These are phyloP conservation scores for Cymbopogon citratus DNA, from an alignment of 176 grass and related monocot genomes.

Conservation along the genomic window DNA sequence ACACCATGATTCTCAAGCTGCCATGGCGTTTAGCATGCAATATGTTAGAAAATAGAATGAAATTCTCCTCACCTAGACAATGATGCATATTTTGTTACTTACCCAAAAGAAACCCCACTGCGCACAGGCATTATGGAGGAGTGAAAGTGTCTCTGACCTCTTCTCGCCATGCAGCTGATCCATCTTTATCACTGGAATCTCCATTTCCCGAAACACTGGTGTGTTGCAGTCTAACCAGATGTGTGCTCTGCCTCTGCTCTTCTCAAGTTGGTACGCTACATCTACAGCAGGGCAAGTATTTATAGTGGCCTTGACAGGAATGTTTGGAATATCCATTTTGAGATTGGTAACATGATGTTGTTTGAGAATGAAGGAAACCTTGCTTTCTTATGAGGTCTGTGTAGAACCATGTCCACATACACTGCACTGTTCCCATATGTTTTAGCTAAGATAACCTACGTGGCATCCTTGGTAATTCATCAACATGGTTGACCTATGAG, in stretches of 20 bases:
- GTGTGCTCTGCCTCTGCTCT: neutral
- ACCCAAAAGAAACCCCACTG: constrained; percentile 73
- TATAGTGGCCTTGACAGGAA: constrained; percentile 34
- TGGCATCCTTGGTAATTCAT: constrained; percentile 30
- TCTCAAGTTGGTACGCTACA: constrained; percentile 29
- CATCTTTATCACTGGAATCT: constrained; percentile 64
- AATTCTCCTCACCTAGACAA: constrained; percentile 15
- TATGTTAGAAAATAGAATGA: constrained; percentile 9
- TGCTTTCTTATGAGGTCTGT: constrained; percentile 22
- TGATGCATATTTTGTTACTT: constrained; percentile 22
- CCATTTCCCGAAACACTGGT: constrained; percentile 33
- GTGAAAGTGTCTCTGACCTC: constrained; percentile 40
- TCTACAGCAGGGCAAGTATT: constrained; percentile 27
- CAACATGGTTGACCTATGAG: constrained; percentile 31
- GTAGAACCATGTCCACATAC: constrained; percentile 39
- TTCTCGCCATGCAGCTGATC: constrained; percentile 35
- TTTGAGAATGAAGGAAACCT: constrained; percentile 23
- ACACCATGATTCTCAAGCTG: constrained; percentile 64
- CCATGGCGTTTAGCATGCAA: neutral
- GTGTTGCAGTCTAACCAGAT: neutral
- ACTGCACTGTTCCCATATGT: constrained; percentile 29
- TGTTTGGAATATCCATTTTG: constrained; percentile 12
- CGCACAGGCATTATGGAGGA: constrained; percentile 60
- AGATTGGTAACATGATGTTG: constrained; percentile 14
- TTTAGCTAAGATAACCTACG: constrained; percentile 33